phyloP scores from a whole-genome alignment of 2,329 filamentous ascomycete genomes.

The Helicocarpus griseus region DNA sequence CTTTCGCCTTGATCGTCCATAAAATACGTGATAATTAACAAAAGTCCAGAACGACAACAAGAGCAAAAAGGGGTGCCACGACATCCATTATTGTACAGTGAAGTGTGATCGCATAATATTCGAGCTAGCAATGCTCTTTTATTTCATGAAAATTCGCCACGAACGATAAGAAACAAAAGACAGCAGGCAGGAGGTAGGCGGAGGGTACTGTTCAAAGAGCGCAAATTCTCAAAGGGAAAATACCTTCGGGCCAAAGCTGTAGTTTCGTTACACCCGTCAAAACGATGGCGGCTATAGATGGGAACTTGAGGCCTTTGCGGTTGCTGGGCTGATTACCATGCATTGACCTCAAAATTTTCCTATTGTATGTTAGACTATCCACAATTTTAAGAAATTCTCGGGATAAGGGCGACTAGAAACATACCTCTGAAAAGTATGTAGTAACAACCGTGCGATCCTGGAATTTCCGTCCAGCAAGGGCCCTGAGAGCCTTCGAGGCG shows the following conservation, averaged over 20 bases:
- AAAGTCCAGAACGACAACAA: not conserved
- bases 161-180: not conserved
- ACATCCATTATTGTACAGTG: slow-evolving; percentile 7
- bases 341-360: slow-evolving; percentile 90
- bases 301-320: not conserved
- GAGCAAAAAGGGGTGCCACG: slow-evolving; percentile 5
- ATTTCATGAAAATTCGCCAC: not conserved
- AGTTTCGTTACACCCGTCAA: not conserved
- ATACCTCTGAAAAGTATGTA: slow-evolving; percentile 89
- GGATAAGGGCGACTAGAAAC: slow-evolving; percentile 15
- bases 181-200: not conserved
- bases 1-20: not conserved
- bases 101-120: not conserved
- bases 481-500: slow-evolving; percentile 73
- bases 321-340: slow-evolving; percentile 55
- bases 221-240: not conserved
- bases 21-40: not conserved
- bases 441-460: slow-evolving; percentile 92
- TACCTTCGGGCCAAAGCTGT: not conserved
- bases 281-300: not conserved
- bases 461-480: slow-evolving; percentile 92
- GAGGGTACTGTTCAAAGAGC: not conserved
- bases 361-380: slow-evolving; percentile 23
- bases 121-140: not conserved
- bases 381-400: not conserved